phyloP scores from a whole-genome alignment of 2,329 filamentous ascomycete species.

The Neonectria coccinea region DNA sequence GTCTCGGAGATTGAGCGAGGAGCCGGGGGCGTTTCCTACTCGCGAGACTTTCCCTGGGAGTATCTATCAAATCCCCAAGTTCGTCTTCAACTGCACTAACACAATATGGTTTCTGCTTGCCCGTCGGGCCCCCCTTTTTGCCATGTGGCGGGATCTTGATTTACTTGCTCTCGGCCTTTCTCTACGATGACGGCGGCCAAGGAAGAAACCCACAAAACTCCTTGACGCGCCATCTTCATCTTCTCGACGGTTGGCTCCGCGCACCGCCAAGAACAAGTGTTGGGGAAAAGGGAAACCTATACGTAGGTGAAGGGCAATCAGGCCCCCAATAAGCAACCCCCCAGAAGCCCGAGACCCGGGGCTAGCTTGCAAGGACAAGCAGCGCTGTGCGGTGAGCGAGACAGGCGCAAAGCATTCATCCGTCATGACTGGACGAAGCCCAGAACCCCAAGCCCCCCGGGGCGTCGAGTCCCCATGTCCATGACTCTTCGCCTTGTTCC shows the following conservation, averaged over 20 bases:
- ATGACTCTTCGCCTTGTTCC: conserved; percentile 11
- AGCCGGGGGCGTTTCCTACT: conserved; percentile 8
- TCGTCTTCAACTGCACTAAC: conserved; percentile 13
- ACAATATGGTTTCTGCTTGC: conserved; percentile 23
- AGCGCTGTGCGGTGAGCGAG: conserved; percentile 9
- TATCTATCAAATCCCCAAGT: background rate
- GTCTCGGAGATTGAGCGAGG: conserved; percentile 27
- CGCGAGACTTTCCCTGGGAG: conserved; percentile 6
- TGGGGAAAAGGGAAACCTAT: conserved; percentile 6
- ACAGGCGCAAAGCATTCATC: conserved; percentile 5
- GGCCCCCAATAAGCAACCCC: background rate
- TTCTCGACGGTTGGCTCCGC: conserved; percentile 21
- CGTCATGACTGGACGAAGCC: conserved; percentile 10
- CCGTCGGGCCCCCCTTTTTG: conserved; percentile 2
- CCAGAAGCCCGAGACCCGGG: background rate
- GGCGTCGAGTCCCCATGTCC: conserved; percentile 14
- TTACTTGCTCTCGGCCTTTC: background rate
- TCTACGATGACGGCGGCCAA: conserved; percentile 8
- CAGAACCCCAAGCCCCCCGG: conserved; percentile 2
- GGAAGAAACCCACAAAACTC: background rate
- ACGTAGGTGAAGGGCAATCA: background rate
- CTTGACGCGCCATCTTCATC: background rate
- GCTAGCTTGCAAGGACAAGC: background rate
- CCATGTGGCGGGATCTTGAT: conserved; percentile 3
- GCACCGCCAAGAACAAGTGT: conserved; percentile 13